Base-by-base conservation (phyloP, 495 filamentous ascomycete genomes). In the Copromyces sp. region DNA sequence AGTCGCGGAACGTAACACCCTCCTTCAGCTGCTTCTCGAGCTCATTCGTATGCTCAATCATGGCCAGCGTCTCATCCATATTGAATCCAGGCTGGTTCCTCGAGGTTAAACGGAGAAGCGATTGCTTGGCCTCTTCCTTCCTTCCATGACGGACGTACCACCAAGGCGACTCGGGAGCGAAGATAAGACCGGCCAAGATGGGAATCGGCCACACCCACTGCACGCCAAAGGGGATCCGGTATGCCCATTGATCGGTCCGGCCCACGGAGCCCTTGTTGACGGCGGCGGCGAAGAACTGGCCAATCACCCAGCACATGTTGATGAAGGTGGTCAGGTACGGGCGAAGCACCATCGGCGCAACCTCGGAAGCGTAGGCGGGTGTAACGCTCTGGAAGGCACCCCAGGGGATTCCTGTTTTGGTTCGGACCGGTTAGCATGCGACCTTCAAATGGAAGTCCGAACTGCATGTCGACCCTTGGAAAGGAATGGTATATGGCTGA, bases 191-290 rank as follows among this genome's bases (percentile, higher is more conserved):
- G 71, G 88, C 85, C 40, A 90, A 83, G 29, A 93, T 82, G 0
- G 90, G 90, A 20, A 91, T 75, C 1, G 90, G 90, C 89, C 90
- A 93, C 78, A 93, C 87, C 91, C 91, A 93, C 77, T 93, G 91
- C 5, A 91, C 72, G 4, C 83, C 87, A 71, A 88, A 91, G 0
- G 90, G 89, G 73, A 89, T 87, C 9, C 86, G 83, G 76, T 91
- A 92, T 3, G 88, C 85, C 87, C 89, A 91, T 74, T 91, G 77
- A 69, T 88, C 87, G 11, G 77, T 68, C 11, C 86, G 81, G 38
- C 77, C 77, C 53, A 89, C 77, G 73, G 90, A 85, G 1, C 82
- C 83, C 72, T 84, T 85, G 45, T 90, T 85, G 69, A 92, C 89
- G 59, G 87, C 90, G 16, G 87, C 81, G n/a, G 87, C 87, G 73